Evolutionary conservation across 2,329 filamentous ascomycete species (phyloP).

Genomic region (Aureobasidium sp.): DNA sequence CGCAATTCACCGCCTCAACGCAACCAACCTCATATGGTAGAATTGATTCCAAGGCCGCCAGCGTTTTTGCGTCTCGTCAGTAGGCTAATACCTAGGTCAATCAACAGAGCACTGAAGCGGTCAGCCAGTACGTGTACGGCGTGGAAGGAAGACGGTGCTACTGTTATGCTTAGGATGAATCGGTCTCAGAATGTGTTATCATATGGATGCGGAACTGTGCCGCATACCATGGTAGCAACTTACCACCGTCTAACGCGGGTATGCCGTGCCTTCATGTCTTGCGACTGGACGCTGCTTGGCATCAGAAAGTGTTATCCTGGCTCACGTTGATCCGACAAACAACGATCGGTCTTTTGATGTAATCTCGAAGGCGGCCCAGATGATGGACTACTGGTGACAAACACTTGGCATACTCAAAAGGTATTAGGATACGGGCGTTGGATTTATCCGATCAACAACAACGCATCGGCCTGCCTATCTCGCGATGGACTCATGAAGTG

Average conservation of each 20-base stretch:
- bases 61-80: not conserved
- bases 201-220: not conserved
- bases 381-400: not conserved
- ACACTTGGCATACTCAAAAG: not conserved
- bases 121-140: not conserved
- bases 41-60: not conserved
- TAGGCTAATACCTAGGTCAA: not conserved
- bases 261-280: not conserved
- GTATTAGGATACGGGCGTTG: not conserved
- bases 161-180: not conserved
- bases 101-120: not conserved
- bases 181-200: not conserved
- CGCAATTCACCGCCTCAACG: not conserved
- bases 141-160: not conserved
- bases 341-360: not conserved
- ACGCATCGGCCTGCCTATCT: slow-evolving; percentile 4
- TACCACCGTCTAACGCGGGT: not conserved
- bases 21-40: not conserved
- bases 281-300: not conserved
- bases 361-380: not conserved
- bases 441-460: not conserved
- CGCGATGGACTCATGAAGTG: not conserved
- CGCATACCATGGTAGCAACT: not conserved
- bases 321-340: not conserved
- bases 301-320: not conserved